Evolutionary conservation across 2,329 filamentous ascomycete species (phyloP).

Genomic region (Aureobasidium sp.): DNA sequence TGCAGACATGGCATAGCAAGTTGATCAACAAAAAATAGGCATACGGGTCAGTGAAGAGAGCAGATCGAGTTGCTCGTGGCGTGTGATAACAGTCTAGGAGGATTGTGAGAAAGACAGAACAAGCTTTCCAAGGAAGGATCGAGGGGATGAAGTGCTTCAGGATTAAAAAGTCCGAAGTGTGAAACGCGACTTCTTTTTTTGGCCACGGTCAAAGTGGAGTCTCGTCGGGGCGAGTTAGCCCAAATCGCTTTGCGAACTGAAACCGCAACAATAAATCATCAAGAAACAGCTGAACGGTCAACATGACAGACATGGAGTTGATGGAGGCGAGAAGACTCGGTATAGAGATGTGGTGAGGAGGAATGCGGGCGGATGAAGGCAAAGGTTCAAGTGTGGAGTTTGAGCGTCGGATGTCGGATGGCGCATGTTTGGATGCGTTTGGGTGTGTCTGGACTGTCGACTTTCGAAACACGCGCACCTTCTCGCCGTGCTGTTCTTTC

Average conservation of each 20-base stretch:
- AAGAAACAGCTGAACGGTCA: background rate
- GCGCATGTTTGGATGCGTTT: conserved; percentile 4
- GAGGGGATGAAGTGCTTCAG: background rate
- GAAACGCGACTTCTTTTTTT: background rate
- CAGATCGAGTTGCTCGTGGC: background rate
- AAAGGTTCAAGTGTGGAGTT: background rate
- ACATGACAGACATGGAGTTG: too few relatives aligned
- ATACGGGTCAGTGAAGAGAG: too few relatives aligned
- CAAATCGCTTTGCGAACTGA: background rate
- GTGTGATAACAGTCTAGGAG: background rate
- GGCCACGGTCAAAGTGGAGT: background rate
- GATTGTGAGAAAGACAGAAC: background rate
- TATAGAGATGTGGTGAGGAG: background rate
- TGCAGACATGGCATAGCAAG: background rate
- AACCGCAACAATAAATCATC: too few relatives aligned
- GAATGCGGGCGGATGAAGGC: too few relatives aligned
- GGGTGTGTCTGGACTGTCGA: background rate
- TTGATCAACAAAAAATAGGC: background rate
- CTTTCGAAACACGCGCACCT: background rate
- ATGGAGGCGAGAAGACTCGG: background rate
- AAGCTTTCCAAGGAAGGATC: background rate
- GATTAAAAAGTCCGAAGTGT: conserved; percentile 7
- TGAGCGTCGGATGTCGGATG: conserved; percentile 3
- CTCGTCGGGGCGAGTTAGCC: background rate
- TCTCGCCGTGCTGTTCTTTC: background rate